Evolutionary conservation across 805 yeast genomes (phyloP), one percentile per base, ranked within the genome.

Genomic region (Yarrowia sp.): DNA sequence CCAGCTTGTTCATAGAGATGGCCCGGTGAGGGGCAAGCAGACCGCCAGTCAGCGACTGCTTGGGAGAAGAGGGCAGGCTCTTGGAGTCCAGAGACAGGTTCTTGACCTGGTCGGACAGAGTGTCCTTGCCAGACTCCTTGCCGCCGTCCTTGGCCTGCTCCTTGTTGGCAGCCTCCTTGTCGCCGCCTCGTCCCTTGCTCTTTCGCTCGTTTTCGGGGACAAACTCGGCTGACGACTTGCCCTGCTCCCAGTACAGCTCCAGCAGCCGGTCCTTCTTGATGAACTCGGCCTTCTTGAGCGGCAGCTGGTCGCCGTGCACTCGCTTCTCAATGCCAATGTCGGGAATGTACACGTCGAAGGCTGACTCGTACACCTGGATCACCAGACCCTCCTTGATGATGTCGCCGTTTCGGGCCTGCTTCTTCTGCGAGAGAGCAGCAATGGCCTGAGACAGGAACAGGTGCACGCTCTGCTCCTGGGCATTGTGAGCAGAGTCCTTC

Each of bases 281-380:
- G 77, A 90, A 95, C 77, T 95, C 98, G 5, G 98, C 98, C 78
- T 92, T 93, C 32, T 86, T 86, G 71, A 94, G 82, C 11, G 98
- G 98, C 69, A 95, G 82, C 79, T 95, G 98, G 79, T 95, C 99
- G 36, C 98, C 98, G 75, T 95, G 99, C 26, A 93, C 97, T 75
- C 98, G 84, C 79, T 93, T 93, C 77, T 93, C 98, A 73, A 93
- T 90, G 53, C 98, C 98, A 80, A 92, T 89, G 72, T 92, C 97
- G 1, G 97, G 97, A 71, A 93, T 82, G 72, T 90, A 86, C 3
- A 93, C 94, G 77, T 95, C 99, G 80, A 95, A 95, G 1, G 98
- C 91, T 0, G 97, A 91, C 79, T 95, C 98, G 77, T 94, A 93
- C 10, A 94, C 98, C 77, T 92, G 97, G 35, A 92, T 79, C 16